Base-by-base conservation (phyloP, 2,329 filamentous ascomycete species). In the Microsporum audouinii region DNA sequence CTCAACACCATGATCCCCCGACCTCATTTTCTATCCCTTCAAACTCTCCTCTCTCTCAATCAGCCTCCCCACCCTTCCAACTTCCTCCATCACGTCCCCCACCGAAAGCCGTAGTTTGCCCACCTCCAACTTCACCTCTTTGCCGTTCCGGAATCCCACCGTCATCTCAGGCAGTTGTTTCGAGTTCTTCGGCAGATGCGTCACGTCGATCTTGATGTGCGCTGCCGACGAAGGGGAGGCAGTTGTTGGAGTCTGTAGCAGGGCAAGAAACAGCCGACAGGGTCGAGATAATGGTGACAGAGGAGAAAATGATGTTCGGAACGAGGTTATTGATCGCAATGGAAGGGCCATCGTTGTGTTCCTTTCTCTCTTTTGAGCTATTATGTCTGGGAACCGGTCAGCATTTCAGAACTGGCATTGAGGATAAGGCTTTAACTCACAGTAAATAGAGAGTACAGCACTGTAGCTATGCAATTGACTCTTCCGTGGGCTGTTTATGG, bases 131-230 rank as follows among this genome's bases (percentile, higher is more conserved):
- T 84, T 84, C 78, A 97, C 84, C 70, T 95, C 87, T 77, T 92
- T 95, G 68, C 94, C 94, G 71, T 96, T 94, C 81, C 96, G 96
- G 76, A 97, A 97, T 69, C 91, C 95, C 67, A 99, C 77, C 45
- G 78, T 80, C 61, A 99, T 76, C 53, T 82, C 81, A 61, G 87
- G 88, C 34, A 85, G 80, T 68, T 89, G 84, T 59, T 81, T 82
- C 60, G 88, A 88, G 59, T 78, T 72, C 65, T 87, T 83, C 59
- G 89, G 84, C 59, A 97, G 79, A 65, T 96, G 78, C 63, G 84
- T 87, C 10, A 90, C 87, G 68, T 84, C 84, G 70, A 97, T 88
- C 70, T 85, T 83, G 80, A 96, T 89, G 66, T 79, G 81, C 61
- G 80, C 77, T 60, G 91, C 85, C 63, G 91, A 91, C 69, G 87